Evolutionary conservation across 306 rosid genomes (phyloP).

Genomic region (Quercus cerris): DNA sequence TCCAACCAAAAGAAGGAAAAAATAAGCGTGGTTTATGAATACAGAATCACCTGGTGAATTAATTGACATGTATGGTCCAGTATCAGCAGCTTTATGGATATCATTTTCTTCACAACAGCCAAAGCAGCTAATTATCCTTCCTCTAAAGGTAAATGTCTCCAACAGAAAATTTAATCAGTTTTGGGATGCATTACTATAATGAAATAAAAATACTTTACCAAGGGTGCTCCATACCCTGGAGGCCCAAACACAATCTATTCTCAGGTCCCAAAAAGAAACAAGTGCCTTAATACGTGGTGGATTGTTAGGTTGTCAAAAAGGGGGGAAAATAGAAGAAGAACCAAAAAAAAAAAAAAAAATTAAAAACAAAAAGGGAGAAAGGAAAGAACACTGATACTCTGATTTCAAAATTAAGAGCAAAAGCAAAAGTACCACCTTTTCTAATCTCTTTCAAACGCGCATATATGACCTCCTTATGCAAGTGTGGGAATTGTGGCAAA

Average conservation of each 20-base stretch:
- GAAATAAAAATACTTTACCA: not conserved
- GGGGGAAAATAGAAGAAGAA: not conserved
- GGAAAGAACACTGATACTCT: not conserved
- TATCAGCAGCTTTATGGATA: conserved; percentile 31
- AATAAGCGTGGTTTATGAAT: not conserved
- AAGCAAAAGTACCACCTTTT: not conserved
- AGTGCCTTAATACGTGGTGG: not conserved
- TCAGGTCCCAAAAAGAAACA: not conserved
- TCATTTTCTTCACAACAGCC: conserved; percentile 60
- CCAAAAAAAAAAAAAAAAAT: not conserved
- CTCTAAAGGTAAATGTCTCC: not conserved
- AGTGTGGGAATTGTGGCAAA: not conserved
- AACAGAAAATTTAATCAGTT: not conserved
- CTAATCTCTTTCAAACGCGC: not conserved
- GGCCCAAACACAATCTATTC: not conserved
- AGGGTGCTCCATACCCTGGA: not conserved
- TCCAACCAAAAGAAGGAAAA: not conserved
- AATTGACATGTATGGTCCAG: conserved; percentile 33
- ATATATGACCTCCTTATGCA: too few species aligned
- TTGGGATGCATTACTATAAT: not conserved
- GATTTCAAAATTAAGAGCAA: not conserved
- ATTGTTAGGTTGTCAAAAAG: not conserved
- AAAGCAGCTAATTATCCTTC: conserved; percentile 67
- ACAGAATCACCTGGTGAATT: conserved; percentile 41
- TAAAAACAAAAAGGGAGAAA: not conserved